Base-by-base conservation (phyloP, 306 rosid genomes). In the Echinosophora koreensis region DNA sequence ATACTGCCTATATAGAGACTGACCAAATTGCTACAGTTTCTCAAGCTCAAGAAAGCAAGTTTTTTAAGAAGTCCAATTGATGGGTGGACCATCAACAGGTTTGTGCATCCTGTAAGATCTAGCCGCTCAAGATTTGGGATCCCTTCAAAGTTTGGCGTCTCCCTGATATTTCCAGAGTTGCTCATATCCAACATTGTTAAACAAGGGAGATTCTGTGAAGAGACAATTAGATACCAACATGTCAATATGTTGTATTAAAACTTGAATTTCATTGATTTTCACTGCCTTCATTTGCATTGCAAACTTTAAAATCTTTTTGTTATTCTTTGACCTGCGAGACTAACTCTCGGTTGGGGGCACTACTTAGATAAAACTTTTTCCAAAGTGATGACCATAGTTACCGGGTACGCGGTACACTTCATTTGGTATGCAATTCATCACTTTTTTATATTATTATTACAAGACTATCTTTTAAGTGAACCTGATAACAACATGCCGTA, bases 91-190 rank as follows among this genome's bases (percentile, higher is more conserved):
- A 3, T 0, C 0, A 0, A 3, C 8, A 73, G 51, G 0, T 10
- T 46, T 15, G 2, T 60, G 60, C 78, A 73, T 60, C 78, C 78
- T 0, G 49, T 28, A 11, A 73, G 8, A 59, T 73, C 69, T 9
- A 73, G 59, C 35, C 69, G 58, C 58, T 73, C 55, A 13, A 72
- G 77, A 12, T 14, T 59, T 42, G 5, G 30, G 5, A 13, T 6
- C 14, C 60, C 13, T 5, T 32, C 37, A 74, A 74, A 74, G 1
- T 15, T 30, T 46, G 78, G 78, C 2, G 35, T 60, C 13, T 1
- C 4, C 5, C 4, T 46, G 4, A 74, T 60, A 16, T 32, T 8
- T 74, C 15, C 60, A 0, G 78, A 74, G 59, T 74, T 42, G 59
- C 69, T 73, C 6, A 73, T 0, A 47, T 46, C 70, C 37, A 74